A percentile compares a stretch with the other conserved stretches of the same genome.
Evolutionary conservation across 495 filamentous ascomycete genomes (phyloP).

Genomic region (Aspergillus hancockii): DNA sequence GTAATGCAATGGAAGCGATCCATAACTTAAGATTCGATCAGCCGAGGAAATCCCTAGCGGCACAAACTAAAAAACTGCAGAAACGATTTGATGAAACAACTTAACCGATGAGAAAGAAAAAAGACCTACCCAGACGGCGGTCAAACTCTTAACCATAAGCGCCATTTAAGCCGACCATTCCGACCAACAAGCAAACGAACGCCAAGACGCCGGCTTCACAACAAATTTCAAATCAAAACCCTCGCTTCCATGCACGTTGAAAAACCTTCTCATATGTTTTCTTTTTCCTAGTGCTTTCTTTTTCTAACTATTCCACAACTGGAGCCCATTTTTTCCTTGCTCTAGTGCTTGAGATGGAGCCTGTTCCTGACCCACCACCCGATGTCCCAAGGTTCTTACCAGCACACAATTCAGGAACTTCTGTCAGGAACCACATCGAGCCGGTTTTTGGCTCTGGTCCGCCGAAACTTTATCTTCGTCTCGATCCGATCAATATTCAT

Average conservation of each 20-base stretch:
- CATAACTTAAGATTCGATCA: too few species aligned
- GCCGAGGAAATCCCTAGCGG: too few species aligned
- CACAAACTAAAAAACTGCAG: background rate
- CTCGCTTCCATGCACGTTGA: slow-evolving; percentile 7
- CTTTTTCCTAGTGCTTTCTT: background rate
- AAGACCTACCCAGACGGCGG: background rate
- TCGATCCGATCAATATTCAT: background rate
- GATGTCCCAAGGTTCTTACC: background rate
- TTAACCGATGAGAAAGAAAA: background rate
- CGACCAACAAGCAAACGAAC: background rate
- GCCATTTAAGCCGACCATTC: background rate
- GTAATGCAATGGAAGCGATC: too few species aligned
- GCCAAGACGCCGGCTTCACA: slow-evolving; percentile 2
- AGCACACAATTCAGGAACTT: background rate
- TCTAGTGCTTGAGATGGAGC: background rate
- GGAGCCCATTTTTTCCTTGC: background rate
- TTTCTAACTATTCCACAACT: background rate
- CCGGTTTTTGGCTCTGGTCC: background rate
- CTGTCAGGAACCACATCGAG: background rate
- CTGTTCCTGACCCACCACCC: background rate
- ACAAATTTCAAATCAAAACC: slow-evolving; percentile 2
- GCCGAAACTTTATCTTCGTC: background rate
- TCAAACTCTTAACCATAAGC: background rate
- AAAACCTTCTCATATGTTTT: background rate
- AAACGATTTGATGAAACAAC: background rate